These are phyloP conservation scores for Taphrina communis DNA, from an alignment of 1,139 yeast species.

Conservation along the genomic window DNA sequence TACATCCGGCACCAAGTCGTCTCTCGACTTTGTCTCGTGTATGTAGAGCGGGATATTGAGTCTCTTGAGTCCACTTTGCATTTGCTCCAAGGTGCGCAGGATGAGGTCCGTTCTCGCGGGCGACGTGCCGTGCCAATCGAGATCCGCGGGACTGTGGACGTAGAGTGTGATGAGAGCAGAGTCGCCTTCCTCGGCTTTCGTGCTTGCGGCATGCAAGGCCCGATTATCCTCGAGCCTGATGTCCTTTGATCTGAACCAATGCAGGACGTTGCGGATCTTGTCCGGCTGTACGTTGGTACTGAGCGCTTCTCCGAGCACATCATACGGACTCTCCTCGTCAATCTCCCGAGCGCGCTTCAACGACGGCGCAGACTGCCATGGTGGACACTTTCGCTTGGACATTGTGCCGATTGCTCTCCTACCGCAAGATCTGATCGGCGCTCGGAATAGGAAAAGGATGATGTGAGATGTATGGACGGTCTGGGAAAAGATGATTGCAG, in stretches of 20 bases:
- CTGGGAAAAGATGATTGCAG: not conserved
- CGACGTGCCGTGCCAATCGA: constrained; percentile 56
- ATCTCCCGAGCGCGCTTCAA: constrained; percentile 38
- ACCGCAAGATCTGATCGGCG: not conserved
- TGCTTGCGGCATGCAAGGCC: constrained; percentile 54
- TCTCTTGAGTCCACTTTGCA: constrained; percentile 51
- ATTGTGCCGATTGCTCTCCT: constrained; percentile 17
- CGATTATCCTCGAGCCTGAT: constrained; percentile 56
- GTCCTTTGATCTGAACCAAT: constrained; percentile 57
- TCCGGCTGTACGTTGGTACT: constrained; percentile 24
- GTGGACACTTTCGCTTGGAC: constrained; percentile 32
- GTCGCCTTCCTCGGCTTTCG: constrained; percentile 49
- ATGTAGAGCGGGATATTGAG: constrained; percentile 56
- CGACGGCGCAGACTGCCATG: constrained; percentile 37
- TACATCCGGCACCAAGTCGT: constrained; percentile 47
- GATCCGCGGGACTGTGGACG: constrained; percentile 55
- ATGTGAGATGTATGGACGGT: not conserved
- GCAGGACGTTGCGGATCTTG: constrained; percentile 50
- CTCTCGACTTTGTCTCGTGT: constrained; percentile 51
- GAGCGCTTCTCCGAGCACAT: constrained; percentile 17
- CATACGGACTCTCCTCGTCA: constrained; percentile 33
- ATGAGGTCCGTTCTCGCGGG: constrained; percentile 56
- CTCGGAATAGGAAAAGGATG: constrained; percentile 1
- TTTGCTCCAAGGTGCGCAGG: constrained; percentile 51
- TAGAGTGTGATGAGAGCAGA: constrained; percentile 54